Percentiles rank a stretch among this genome's conserved stretches.
These are phyloP conservation scores for Mollisiaceae sp. DNA, from an alignment of 2,329 filamentous ascomycete genomes.

Conservation along the genomic window DNA sequence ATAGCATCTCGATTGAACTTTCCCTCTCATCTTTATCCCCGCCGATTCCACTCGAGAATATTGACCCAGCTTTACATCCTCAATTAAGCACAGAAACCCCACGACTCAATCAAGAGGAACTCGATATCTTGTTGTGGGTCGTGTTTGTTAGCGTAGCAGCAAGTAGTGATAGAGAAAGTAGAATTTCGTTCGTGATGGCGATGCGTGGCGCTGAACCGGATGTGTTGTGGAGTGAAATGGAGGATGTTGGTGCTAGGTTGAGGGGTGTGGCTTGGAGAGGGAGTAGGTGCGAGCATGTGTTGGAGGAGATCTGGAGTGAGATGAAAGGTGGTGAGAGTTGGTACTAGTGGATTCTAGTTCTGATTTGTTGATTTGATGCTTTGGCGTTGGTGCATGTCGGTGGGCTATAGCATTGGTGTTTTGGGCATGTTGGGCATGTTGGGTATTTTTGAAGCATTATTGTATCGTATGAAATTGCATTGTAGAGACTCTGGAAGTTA, in stretches of 20 bases:
- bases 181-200: background rate
- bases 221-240: background rate
- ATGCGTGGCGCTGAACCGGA: background rate
- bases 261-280: slow-evolving; percentile 14
- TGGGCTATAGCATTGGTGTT: background rate
- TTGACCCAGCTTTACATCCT: background rate
- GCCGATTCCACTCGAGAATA: background rate
- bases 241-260: slow-evolving; percentile 10
- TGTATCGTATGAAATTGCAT: background rate
- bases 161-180: background rate
- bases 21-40: background rate
- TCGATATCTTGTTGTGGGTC: slow-evolving; percentile 15
- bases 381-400: background rate
- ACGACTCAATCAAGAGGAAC: background rate
- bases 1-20: background rate
- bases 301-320: slow-evolving; percentile 14
- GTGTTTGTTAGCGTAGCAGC: slow-evolving; percentile 12
- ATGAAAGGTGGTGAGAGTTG: slow-evolving; percentile 26
- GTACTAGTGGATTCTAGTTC: background rate
- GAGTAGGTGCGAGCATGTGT: slow-evolving; percentile 6
- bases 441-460: background rate
- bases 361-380: background rate
- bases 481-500: background rate
- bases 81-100: background rate
- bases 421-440: background rate